Evolutionary conservation across 805 yeast genomes (phyloP), one percentile per base, ranked within the genome.

Genomic region (Starmerella asiatica): DNA sequence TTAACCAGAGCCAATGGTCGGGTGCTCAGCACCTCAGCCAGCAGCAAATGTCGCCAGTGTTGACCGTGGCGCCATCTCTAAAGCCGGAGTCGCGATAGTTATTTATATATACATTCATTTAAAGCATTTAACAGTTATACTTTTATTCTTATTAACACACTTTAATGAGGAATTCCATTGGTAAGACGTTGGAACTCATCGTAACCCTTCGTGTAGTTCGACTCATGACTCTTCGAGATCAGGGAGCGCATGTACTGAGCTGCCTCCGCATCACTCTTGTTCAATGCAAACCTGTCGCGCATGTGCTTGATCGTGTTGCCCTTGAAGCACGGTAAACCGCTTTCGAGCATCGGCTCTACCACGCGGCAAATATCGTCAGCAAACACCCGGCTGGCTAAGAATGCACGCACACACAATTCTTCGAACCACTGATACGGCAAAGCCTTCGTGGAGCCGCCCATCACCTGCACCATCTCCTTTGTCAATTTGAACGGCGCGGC

Each of bases 401-500:
- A 91, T 1, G 94, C 93, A 58, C 88, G 86, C 40, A 93, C 79
- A 60, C 96, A 88, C 36, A 88, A 68, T 55, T 88, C 97, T 60
- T 91, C 96, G 62, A 85, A 91, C 85, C 95, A 82, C 50, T 67
- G 68, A 63, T 76, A 91, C 0, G 95, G 86, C 56, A 83, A 94
- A 0, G 97, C 82, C 26, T 71, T 68, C 19, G 73, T 68, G 15
- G 75, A 70, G 0, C 97, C 97, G n/a, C 98, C 98, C 78, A 91
- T 75, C 1, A 91, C 96, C 56, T 75, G 71, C 4, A 91, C 80
- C 98, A 93, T 91, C 56, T 91, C 99, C 52, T 79, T 81, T 3
- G 98, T 91, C 48, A 91, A 70, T 57, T 91, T 91, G 68, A 91
- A 91, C 11, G 98, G 97, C 1, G 94, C 94, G n/a, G 84, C 94